A percentile compares a stretch with the other conserved stretches of the same genome.
Evolutionary conservation across 2,329 filamentous ascomycete genomes (phyloP).

Genomic region (Ascosphaera apis): DNA sequence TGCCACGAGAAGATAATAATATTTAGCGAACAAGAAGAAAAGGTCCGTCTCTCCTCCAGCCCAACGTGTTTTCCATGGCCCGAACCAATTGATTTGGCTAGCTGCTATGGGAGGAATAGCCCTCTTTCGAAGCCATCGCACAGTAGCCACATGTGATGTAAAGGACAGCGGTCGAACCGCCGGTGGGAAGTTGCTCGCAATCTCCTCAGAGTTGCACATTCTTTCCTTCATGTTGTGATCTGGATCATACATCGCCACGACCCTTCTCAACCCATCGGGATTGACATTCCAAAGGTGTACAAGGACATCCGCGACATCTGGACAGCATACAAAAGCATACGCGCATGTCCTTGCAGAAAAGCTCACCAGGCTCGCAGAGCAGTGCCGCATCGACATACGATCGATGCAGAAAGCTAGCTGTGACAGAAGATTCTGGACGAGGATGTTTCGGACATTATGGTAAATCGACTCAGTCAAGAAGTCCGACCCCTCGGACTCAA

Average conservation of each 20-base stretch:
- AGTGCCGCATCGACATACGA: conserved; percentile 61
- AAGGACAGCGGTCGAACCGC: conserved; percentile 38
- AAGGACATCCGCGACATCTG: conserved; percentile 62
- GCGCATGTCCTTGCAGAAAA: conserved; percentile 82
- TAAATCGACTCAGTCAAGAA: conserved; percentile 56
- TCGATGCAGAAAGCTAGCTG: conserved; percentile 78
- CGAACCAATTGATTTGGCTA: conserved; percentile 58
- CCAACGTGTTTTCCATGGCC: conserved; percentile 69
- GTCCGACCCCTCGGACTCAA: conserved; percentile 36
- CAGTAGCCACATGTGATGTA: conserved; percentile 35
- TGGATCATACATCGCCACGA: conserved; percentile 45
- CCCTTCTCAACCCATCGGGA: conserved; percentile 43
- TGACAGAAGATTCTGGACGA: conserved; percentile 55
- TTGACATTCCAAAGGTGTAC: conserved; percentile 59
- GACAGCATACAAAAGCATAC: conserved; percentile 83
- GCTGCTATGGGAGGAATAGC: conserved; percentile 44
- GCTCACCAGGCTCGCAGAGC: conserved; percentile 47
- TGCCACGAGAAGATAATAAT: conserved; percentile 57
- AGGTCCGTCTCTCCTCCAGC: conserved; percentile 69
- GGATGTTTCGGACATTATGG: conserved; percentile 75
- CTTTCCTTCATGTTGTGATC: conserved; percentile 29
- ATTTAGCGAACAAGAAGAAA: conserved; percentile 78
- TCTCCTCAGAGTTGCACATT: conserved; percentile 31
- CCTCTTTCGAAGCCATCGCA: conserved; percentile 38
- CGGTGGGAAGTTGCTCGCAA: conserved; percentile 47